Percentiles rank a stretch among this genome's conserved stretches.
phyloP scores from a whole-genome alignment of 2,329 filamentous ascomycete species.

The Sporothrix brunneoviolacea region DNA sequence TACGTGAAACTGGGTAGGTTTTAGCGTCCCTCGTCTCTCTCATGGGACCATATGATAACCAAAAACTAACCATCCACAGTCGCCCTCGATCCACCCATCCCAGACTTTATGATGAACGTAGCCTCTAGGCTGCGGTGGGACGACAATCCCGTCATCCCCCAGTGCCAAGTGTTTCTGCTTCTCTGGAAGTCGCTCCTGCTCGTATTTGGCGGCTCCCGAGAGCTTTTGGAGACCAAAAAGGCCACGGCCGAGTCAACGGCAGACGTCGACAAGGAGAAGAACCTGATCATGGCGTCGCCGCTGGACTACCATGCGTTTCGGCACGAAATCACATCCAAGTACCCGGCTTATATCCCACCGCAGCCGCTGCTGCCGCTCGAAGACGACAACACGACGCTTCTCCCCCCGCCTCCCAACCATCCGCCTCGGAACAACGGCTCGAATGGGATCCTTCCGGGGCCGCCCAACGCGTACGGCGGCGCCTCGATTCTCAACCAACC shows the following conservation, averaged over 20 bases:
- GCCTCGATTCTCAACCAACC: slow-evolving; percentile 88
- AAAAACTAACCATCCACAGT: slow-evolving; percentile 32
- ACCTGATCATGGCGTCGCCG: slow-evolving; percentile 85
- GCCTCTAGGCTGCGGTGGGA: slow-evolving; percentile 68
- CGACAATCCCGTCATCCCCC: slow-evolving; percentile 53
- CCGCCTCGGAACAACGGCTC: slow-evolving; percentile 53
- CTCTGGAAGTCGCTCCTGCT: slow-evolving; percentile 90
- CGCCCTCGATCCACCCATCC: slow-evolving; percentile 57
- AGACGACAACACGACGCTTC: slow-evolving; percentile 80
- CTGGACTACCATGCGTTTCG: slow-evolving; percentile 94
- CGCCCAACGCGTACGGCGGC: slow-evolving; percentile 50
- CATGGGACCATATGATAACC: too few relatives aligned
- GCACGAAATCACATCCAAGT: slow-evolving; percentile 95
- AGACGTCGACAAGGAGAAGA: slow-evolving; percentile 57
- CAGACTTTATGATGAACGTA: slow-evolving; percentile 65
- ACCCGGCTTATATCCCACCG: slow-evolving; percentile 91
- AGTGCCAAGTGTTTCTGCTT: slow-evolving; percentile 68
- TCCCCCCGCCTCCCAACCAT: slow-evolving; percentile 77
- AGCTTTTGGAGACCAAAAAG: slow-evolving; percentile 67
- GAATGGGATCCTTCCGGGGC: slow-evolving; percentile 55
- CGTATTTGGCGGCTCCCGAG: slow-evolving; percentile 70
- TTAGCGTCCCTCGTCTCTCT: background rate
- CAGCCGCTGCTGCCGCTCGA: slow-evolving; percentile 77
- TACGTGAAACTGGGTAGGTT: slow-evolving; percentile 46
- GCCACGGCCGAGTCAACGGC: slow-evolving; percentile 57